Conservation (phyloP, 306 rosid genomes). For the Quercus dentata region DNA sequence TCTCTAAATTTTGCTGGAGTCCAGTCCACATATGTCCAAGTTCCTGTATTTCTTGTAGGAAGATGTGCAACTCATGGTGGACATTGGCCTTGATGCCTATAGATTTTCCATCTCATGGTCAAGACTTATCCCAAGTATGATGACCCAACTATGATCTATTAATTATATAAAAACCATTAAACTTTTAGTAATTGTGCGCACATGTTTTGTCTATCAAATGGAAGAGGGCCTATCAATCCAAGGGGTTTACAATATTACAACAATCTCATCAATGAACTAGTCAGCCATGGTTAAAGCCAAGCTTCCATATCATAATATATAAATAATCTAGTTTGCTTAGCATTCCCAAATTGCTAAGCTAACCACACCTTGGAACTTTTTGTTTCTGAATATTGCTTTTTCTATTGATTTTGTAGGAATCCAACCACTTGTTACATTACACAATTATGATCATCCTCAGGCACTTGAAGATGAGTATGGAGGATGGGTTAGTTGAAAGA, state of each 20-base stretch:
- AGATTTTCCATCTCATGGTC: conserved; percentile 92
- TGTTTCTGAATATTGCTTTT: background rate
- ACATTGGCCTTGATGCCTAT: conserved; percentile 66
- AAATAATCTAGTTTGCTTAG: background rate
- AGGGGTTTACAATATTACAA: conserved; percentile 69
- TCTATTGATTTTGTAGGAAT: conserved; percentile 43
- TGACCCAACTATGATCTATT: background rate
- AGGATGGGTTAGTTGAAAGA: conserved; percentile 64
- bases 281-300: conserved; percentile 41
- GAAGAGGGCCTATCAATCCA: conserved; percentile 71
- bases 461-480: conserved; percentile 76
- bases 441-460: conserved; percentile 60
- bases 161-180: background rate
- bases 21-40: too few relatives aligned
- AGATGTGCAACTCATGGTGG: conserved; percentile 76
- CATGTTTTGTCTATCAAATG: conserved; percentile 33
- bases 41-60: conserved; percentile 41
- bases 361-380: background rate
- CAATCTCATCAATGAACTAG: conserved; percentile 64
- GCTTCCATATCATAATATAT: background rate
- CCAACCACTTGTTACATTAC: conserved; percentile 66
- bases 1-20: too few relatives aligned
- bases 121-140: conserved; percentile 64
- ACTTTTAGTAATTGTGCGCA: background rate
- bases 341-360: background rate